These are phyloP conservation scores for Mucor circinelloides DNA, from an alignment of 371 early-diverging fungal genomes.

Conservation along the genomic window DNA sequence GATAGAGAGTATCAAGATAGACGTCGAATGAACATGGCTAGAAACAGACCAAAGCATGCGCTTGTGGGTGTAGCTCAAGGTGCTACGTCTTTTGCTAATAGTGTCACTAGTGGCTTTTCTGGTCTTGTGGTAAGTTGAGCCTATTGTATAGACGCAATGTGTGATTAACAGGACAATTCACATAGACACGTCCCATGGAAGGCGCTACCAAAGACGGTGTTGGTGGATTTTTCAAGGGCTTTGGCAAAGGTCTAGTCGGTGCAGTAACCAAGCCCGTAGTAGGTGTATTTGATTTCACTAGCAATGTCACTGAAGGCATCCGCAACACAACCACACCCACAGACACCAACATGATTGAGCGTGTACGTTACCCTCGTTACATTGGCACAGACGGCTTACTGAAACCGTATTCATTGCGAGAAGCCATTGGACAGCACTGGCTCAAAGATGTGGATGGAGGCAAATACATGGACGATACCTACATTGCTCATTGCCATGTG, in stretches of 20 bases:
- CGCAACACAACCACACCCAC: slow-evolving; percentile 63
- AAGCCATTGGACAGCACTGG: slow-evolving; percentile 92
- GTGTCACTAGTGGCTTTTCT: slow-evolving; percentile 87
- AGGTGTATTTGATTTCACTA: slow-evolving; percentile 92
- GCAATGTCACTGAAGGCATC: slow-evolving; percentile 81
- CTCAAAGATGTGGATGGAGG: slow-evolving; percentile 85
- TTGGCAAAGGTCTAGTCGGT: slow-evolving; percentile 94
- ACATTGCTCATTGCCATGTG: slow-evolving; percentile 82
- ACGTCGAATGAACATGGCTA: slow-evolving; percentile 73
- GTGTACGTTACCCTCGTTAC: slow-evolving; percentile 84
- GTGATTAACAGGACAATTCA: neutral
- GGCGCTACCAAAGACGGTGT: slow-evolving; percentile 92
- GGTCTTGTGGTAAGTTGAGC: slow-evolving; percentile 61
- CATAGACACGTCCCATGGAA: slow-evolving; percentile 86
- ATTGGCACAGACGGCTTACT: slow-evolving; percentile 82
- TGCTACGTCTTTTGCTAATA: slow-evolving; percentile 82
- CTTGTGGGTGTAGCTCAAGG: slow-evolving; percentile 91
- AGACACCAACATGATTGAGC: slow-evolving; percentile 69
- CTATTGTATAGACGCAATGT: neutral
- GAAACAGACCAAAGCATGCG: slow-evolving; percentile 94
- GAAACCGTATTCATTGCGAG: slow-evolving; percentile 74
- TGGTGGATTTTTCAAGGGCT: slow-evolving; percentile 95
- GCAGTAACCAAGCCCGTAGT: slow-evolving; percentile 93
- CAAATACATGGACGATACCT: slow-evolving; percentile 80
- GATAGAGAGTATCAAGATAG: slow-evolving; percentile 91